Evolutionary conservation across 768 basidiomycete genomes (phyloP).

Genomic region (Podaxis mareebaensis): DNA sequence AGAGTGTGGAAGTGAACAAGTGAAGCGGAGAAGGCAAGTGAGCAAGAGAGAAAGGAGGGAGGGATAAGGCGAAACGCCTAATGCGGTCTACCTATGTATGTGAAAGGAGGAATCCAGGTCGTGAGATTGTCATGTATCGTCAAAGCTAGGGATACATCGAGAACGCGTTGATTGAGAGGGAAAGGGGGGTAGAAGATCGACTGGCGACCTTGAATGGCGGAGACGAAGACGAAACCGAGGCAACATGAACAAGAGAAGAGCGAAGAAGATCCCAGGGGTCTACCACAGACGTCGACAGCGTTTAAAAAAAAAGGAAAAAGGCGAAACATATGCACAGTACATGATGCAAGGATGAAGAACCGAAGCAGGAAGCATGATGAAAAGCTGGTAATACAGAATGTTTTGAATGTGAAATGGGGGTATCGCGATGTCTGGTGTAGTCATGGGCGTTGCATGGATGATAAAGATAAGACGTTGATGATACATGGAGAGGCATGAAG

Average conservation of each 20-base stretch:
- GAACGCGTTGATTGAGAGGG: neutral
- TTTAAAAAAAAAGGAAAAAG: neutral
- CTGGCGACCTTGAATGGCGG: slow-evolving; percentile 1
- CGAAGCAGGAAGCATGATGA: slow-evolving; percentile 10
- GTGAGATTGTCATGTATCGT: neutral
- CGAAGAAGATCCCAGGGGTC: neutral
- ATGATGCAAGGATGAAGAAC: slow-evolving; percentile 4
- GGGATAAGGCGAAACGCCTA: neutral
- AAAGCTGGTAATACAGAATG: slow-evolving; percentile 10
- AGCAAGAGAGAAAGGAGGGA: neutral
- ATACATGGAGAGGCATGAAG: slow-evolving; percentile 3
- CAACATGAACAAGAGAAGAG: neutral
- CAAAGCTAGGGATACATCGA: slow-evolving; percentile 5
- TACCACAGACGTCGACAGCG: slow-evolving; percentile 11
- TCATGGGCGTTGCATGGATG: slow-evolving; percentile 14
- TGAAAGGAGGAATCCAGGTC: neutral
- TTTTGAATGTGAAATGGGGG: neutral
- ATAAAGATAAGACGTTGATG: slow-evolving; percentile 15
- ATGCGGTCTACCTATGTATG: slow-evolving; percentile 8
- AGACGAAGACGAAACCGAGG: neutral
- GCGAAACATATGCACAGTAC: slow-evolving; percentile 14
- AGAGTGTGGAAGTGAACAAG: neutral
- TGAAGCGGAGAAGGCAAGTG: neutral
- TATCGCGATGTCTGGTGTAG: slow-evolving; percentile 17
- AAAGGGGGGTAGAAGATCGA: neutral